A percentile compares a stretch with the other conserved stretches of the same genome.
phyloP scores from a whole-genome alignment of 768 basidiomycete species.

The Termitomyces sp. region DNA sequence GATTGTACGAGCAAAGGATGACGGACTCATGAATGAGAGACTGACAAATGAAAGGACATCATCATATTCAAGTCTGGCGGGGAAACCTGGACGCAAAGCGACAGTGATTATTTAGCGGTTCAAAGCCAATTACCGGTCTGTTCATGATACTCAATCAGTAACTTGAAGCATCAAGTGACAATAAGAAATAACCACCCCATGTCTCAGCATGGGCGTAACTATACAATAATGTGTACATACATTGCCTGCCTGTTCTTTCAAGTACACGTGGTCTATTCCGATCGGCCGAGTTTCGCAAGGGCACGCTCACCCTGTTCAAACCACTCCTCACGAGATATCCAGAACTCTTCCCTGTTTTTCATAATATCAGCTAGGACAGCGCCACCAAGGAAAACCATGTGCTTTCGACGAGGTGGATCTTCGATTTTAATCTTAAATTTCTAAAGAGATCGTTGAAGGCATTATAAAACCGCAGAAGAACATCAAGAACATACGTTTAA shows the following conservation, averaged over 20 bases:
- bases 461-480: neutral
- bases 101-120: conserved; percentile 19
- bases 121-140: neutral
- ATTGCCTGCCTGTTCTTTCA: neutral
- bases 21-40: too few species aligned
- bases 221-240: neutral
- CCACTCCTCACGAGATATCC: conserved; percentile 95
- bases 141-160: too few species aligned
- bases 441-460: conserved; percentile 33
- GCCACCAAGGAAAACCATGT: conserved; percentile 99
- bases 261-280: conserved; percentile 30
- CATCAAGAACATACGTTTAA: conserved; percentile 63
- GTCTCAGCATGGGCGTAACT: neutral
- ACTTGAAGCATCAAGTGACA: neutral
- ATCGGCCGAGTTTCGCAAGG: conserved; percentile 80
- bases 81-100: neutral
- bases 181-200: neutral
- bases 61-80: neutral
- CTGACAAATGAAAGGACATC: neutral
- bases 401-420: conserved; percentile 96
- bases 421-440: conserved; percentile 99
- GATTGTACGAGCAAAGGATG: too few species aligned
- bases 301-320: conserved; percentile 81
- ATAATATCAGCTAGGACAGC: conserved; percentile 99
- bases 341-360: conserved; percentile 92